Percentiles rank a stretch among this genome's conserved stretches.
These are phyloP conservation scores for Pseudogymnoascus sp. DNA, from an alignment of 2,329 filamentous ascomycete species.

Conservation along the genomic window DNA sequence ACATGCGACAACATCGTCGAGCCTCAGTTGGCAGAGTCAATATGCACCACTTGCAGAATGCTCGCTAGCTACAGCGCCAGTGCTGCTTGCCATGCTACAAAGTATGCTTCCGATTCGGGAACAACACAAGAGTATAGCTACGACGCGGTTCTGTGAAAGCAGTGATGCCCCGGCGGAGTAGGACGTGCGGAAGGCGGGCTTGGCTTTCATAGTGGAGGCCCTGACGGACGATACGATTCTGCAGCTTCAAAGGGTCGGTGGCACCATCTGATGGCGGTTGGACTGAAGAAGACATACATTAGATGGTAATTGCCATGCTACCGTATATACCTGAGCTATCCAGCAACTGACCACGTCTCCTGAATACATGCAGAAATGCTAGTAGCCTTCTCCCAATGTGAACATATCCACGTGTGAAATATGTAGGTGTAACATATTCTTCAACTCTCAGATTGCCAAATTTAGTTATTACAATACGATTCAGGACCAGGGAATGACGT, in stretches of 20 bases:
- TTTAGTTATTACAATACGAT: background rate
- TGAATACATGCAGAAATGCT: background rate
- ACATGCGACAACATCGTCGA: background rate
- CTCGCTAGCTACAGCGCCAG: background rate
- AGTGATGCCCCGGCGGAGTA: background rate
- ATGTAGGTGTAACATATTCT: background rate
- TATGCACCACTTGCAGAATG: background rate
- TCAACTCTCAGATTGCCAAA: background rate
- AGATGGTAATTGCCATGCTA: background rate
- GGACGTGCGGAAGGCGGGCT: background rate
- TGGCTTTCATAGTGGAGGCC: background rate
- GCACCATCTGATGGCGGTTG: background rate
- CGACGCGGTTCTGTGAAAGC: background rate
- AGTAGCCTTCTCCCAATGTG: background rate
- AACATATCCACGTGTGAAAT: background rate
- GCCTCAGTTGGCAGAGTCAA: background rate
- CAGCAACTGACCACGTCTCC: background rate
- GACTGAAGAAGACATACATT: background rate
- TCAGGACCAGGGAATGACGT: background rate
- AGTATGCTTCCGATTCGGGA: background rate
- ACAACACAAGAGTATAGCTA: background rate
- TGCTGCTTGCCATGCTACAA: background rate
- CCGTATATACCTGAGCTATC: background rate
- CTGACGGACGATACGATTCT: background rate
- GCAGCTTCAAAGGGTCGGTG: background rate